Base-by-base conservation (phyloP, 192 early-diverging fungal genomes). In the Dispira simplex region DNA sequence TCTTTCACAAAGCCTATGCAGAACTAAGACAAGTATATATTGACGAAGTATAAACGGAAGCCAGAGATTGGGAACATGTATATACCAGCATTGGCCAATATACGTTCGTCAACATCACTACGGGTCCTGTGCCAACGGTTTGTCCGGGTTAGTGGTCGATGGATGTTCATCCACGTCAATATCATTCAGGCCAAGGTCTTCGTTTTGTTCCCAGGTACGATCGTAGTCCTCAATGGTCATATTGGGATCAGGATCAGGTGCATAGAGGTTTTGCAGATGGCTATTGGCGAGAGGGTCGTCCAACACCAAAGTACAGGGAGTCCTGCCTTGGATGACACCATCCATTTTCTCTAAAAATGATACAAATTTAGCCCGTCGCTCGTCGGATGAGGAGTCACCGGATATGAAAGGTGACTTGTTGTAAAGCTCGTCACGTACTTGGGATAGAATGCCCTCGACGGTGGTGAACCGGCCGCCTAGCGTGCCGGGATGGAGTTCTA, bases 391-490 rank as follows among this genome's bases (percentile, higher is more conserved):
- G 43, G 87, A 88, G 65, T 97, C 87, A 59, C 93, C 94, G 8
- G 68, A 66, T 26, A 80, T 63, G 68, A 86, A 88, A n/a, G 84
- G 83, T 16, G 81, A 72, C 52, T 78, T 77, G 11, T 66, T 72
- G 46, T 80, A 70, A 18, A 95, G 77, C 77, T 97, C 92, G 0
- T 92, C 88, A 63, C 92, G 79, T 4, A 95, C 86, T 75, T 95
- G 92, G 39, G 80, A 73, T 65, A 97, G 67, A 54, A 97, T 77
- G 9, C 94, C 94, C 73, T 97, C 94, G 25, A 97, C 83, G 3
- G 94, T 97, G 3, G 94, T 97, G 68, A 97, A 97, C 43, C 90
- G 80, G 10, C 94, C 94, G 54, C 94, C 94, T 64, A 97, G 74
- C 2, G 94, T 97, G 46, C 94, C 94, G 10, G 83, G 75, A 26